Evolutionary conservation across 2,329 filamentous ascomycete species (phyloP), one percentile per base, ranked within the genome.

Genomic region (Teratosphaeriaceae sp.): DNA sequence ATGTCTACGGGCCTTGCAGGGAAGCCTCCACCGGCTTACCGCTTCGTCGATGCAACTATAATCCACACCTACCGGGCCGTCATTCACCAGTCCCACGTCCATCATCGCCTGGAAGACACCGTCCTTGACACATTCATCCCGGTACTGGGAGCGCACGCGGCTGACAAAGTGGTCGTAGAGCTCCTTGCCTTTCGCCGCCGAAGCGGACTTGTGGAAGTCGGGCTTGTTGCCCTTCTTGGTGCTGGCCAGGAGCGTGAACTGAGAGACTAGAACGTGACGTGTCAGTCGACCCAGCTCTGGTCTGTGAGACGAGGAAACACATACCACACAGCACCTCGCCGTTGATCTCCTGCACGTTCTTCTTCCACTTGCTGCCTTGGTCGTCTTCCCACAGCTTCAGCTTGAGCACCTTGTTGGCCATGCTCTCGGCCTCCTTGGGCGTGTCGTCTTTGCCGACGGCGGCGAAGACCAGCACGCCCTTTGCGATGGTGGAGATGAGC

Each of bases 81-180:
- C 90, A 54, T 97, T 97, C 38, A 96, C 81, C 22, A 96, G 68
- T 38, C 85, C 84, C 45, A 98, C 90, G 60, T 97, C 84, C 92
- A 98, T 98, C 89, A 94, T 96, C 38, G 92, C 92, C 61, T 95
- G 90, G 64, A 98, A 98, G 22, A 90, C 80, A n/a, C 94, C 92
- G 62, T 98, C 84, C 62, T 95, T 88, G 45, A 98, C 89, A 50
- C 75, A 82, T 7, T 88, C 85, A 5, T 76, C 65, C 4, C 71
- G 65, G 63, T 97, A 94, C 2, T 80, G 74, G 42, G 81, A 73
- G 55, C 81, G 76, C 31, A 97, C 80, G 55, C 84, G 85, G 39
- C 77, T 69, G 54, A 89, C 79, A 68, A 98, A 97, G 60, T 83
- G 74, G 43, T 89, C 79, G 62, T 97, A 98, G 6, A 97, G 73